phyloP scores from a whole-genome alignment of 1,139 yeast genomes.

The Geotrichum reessii region DNA sequence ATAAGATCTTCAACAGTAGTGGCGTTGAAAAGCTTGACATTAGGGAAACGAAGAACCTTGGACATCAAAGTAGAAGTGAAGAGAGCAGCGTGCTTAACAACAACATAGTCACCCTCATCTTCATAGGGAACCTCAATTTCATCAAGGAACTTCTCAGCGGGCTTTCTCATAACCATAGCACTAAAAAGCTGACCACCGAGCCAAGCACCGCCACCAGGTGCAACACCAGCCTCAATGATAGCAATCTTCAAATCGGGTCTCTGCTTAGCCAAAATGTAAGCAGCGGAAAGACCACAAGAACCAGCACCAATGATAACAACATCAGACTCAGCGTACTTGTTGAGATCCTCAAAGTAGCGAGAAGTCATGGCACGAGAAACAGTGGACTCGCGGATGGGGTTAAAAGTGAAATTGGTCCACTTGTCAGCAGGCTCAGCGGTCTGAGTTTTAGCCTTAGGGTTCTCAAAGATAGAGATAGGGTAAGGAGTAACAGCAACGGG shows the following conservation, averaged over 20 bases:
- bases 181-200: constrained; percentile 75
- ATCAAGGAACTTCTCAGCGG: constrained; percentile 62
- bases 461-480: constrained; percentile 17
- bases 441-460: constrained; percentile 16
- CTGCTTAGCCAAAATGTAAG: constrained; percentile 63
- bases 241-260: constrained; percentile 75
- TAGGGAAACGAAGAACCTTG: constrained; percentile 64
- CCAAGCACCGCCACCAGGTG: constrained; percentile 82
- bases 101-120: constrained; percentile 76
- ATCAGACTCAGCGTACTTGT: constrained; percentile 69
- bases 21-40: constrained; percentile 72
- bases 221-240: constrained; percentile 65
- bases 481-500: constrained; percentile 18
- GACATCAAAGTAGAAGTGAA: constrained; percentile 70
- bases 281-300: constrained; percentile 71
- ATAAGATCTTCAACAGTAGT: constrained; percentile 78
- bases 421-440: constrained; percentile 33
- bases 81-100: constrained; percentile 74
- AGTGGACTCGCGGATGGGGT: constrained; percentile 71
- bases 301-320: constrained; percentile 77
- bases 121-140: constrained; percentile 64
- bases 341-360: constrained; percentile 68
- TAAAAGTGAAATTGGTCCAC: constrained; percentile 64
- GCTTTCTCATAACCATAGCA: constrained; percentile 76
- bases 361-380: constrained; percentile 81